These are phyloP conservation scores for Phytopythium kandeliae DNA, from an alignment of 352 stramenopile species.

Conservation along the genomic window DNA sequence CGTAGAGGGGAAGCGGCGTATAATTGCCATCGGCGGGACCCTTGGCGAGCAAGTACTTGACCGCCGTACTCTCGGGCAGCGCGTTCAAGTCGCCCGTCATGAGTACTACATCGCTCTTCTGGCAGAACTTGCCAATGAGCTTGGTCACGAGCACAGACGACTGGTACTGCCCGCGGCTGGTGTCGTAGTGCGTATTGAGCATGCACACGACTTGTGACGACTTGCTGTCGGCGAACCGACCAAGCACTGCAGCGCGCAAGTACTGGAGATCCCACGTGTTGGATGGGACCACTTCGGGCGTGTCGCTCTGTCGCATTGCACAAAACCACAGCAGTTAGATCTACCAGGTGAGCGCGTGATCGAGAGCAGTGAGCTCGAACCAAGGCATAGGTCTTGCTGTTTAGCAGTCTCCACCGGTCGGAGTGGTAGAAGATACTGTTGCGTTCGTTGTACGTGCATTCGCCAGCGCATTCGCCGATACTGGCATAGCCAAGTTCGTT, in stretches of 20 bases:
- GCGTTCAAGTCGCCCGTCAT: slow-evolving; percentile 74
- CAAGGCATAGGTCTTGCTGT: slow-evolving; percentile 50
- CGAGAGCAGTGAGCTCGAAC: slow-evolving; percentile 19
- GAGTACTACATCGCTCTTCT: slow-evolving; percentile 39
- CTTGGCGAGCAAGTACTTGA: slow-evolving; percentile 38
- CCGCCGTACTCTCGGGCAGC: slow-evolving; percentile 18
- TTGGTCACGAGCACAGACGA: slow-evolving; percentile 47
- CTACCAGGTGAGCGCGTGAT: slow-evolving; percentile 6
- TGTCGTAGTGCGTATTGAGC: slow-evolving; percentile 78
- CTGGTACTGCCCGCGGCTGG: slow-evolving; percentile 40
- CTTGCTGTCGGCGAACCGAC: slow-evolving; percentile 33
- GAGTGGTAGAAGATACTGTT: slow-evolving; percentile 61
- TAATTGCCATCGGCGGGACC: slow-evolving; percentile 14
- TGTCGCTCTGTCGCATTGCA: slow-evolving; percentile 42
- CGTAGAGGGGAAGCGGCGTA: slow-evolving; percentile 54
- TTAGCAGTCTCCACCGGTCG: slow-evolving; percentile 35
- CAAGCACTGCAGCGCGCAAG: slow-evolving; percentile 45
- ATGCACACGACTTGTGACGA: slow-evolving; percentile 40
- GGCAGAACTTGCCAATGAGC: slow-evolving; percentile 33
- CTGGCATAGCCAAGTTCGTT: slow-evolving; percentile 30
- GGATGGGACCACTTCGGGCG: slow-evolving; percentile 43
- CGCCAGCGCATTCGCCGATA: slow-evolving; percentile 55
- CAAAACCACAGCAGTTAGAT: background rate
- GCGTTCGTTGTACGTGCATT: slow-evolving; percentile 54
- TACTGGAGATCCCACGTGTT: slow-evolving; percentile 74